These are phyloP conservation scores for Linum usitatissimum DNA, from an alignment of 345 rosid genomes.

Conservation along the genomic window DNA sequence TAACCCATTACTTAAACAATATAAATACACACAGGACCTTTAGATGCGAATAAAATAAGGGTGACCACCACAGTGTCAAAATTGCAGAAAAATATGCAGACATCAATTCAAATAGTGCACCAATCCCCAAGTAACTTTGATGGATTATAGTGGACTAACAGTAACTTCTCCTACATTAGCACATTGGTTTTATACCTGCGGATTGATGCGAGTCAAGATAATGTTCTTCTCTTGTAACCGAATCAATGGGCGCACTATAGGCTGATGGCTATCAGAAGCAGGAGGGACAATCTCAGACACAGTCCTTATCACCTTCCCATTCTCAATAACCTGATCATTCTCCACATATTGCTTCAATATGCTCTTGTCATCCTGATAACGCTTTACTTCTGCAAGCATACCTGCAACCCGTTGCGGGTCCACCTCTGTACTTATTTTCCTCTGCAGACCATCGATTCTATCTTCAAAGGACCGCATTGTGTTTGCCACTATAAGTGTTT, in stretches of 20 bases:
- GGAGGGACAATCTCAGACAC: conserved; percentile 76
- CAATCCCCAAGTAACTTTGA: background rate
- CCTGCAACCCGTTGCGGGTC: conserved; percentile 66
- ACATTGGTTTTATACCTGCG: conserved; percentile 41
- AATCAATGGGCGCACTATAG: conserved; percentile 76
- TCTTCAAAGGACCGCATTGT: conserved; percentile 95
- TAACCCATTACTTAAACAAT: conserved; percentile 7
- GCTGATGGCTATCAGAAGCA: conserved; percentile 61
- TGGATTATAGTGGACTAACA: background rate
- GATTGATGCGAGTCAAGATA: conserved; percentile 93
- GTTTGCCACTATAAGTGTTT: conserved; percentile 92
- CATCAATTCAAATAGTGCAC: background rate
- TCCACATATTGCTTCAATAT: conserved; percentile 89
- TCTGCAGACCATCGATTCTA: conserved; percentile 67
- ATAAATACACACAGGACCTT: background rate
- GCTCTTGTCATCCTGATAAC: conserved; percentile 85
- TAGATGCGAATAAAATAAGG: conserved; percentile 4
- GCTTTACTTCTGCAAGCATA: conserved; percentile 74
- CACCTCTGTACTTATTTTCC: conserved; percentile 58
- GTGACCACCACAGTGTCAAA: background rate
- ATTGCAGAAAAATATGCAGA: conserved; percentile 2
- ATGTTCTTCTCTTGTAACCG: conserved; percentile 81
- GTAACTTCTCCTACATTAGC: background rate
- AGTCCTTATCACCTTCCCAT: conserved; percentile 68
- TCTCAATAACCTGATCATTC: conserved; percentile 85